These are phyloP conservation scores for Fusarium sp. DNA, from an alignment of 2,329 filamentous ascomycete species.

Conservation along the genomic window DNA sequence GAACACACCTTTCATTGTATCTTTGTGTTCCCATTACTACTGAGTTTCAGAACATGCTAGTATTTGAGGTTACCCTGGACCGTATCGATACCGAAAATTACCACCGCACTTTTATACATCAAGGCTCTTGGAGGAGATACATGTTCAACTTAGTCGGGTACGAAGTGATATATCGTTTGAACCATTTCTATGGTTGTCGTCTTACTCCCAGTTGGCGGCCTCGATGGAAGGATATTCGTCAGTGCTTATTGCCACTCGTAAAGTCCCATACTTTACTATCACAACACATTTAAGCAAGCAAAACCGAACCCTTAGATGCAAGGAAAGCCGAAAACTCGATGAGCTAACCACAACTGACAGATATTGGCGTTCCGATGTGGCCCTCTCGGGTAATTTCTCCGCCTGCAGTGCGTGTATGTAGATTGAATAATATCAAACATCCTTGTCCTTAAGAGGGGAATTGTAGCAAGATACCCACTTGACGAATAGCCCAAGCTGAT, in stretches of 20 bases:
- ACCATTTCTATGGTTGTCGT: not conserved
- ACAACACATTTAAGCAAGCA: too few relatives aligned
- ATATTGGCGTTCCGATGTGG: not conserved
- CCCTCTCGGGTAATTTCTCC: conserved; percentile 5
- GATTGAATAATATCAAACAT: conserved; percentile 14
- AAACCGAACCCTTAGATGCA: not conserved
- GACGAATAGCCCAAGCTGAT: conserved; percentile 12
- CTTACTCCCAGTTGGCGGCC: not conserved
- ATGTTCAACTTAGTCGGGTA: too few relatives aligned
- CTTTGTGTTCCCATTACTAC: too few relatives aligned
- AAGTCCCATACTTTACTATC: too few relatives aligned
- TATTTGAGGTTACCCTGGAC: conserved; percentile 5
- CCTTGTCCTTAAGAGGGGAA: conserved; percentile 28
- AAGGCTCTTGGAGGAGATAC: too few relatives aligned
- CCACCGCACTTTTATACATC: not conserved
- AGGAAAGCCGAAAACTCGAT: too few relatives aligned
- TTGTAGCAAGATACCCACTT: conserved; percentile 18
- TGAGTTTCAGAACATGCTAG: too few relatives aligned
- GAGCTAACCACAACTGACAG: not conserved
- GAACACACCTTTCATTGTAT: too few relatives aligned
- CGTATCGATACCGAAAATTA: not conserved
- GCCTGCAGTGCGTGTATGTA: conserved; percentile 5
- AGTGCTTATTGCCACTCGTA: too few relatives aligned
- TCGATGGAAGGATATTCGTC: too few relatives aligned
- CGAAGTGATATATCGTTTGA: too few relatives aligned